phyloP scores from a whole-genome alignment of 805 yeast species.

The Saturnispora kantuleensis region DNA sequence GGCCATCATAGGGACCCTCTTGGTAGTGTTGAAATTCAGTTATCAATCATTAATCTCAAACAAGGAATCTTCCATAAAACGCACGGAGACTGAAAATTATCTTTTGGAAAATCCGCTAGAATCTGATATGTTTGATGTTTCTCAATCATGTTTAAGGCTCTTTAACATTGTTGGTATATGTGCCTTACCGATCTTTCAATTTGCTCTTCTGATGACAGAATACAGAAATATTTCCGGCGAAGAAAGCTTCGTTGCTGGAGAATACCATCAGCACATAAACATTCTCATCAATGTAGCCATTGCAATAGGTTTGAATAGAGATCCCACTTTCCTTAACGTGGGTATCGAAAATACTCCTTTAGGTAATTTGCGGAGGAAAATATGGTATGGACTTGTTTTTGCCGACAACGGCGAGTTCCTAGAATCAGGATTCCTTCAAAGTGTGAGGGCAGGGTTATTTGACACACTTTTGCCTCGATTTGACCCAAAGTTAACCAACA shows the following conservation, averaged over 20 bases:
- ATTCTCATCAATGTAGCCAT: conserved; percentile 58
- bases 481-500: conserved; percentile 27
- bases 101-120: conserved; percentile 39
- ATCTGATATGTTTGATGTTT: conserved; percentile 36
- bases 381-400: conserved; percentile 44
- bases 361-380: conserved; percentile 44
- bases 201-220: conserved; percentile 40
- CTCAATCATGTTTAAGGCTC: conserved; percentile 46
- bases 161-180: conserved; percentile 40
- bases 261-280: conserved; percentile 44
- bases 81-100: conserved; percentile 34
- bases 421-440: conserved; percentile 38
- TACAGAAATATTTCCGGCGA: conserved; percentile 40
- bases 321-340: conserved; percentile 42
- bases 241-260: conserved; percentile 49
- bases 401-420: conserved; percentile 37
- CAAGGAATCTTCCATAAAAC: no score
- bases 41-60: no score
- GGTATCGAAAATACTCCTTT: conserved; percentile 13
- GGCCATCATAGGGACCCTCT: no score
- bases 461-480: conserved; percentile 45
- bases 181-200: conserved; percentile 43
- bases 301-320: conserved; percentile 59
- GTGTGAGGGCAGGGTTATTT: conserved; percentile 30
- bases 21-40: no score